Percentiles rank a stretch among this genome's conserved stretches.
Conservation (phyloP, 352 stramenopile species). For the Elongisporangium anandrum region DNA sequence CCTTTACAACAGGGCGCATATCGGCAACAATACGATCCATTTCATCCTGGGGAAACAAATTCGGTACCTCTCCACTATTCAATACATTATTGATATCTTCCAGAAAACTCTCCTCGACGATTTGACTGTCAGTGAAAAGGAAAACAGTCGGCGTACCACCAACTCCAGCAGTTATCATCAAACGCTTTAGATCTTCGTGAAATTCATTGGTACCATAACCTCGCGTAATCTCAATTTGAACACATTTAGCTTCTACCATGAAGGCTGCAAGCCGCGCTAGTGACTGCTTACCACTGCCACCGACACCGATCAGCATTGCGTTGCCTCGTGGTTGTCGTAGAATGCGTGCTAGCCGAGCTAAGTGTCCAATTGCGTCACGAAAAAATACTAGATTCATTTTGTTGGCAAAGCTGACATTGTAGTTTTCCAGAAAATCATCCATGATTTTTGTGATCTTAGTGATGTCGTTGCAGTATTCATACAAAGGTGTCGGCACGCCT, state of each 20-base stretch:
- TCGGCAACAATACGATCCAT: conserved; percentile 92
- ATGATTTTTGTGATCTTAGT: conserved; percentile 82
- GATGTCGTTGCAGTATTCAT: conserved; percentile 85
- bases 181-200: conserved; percentile 91
- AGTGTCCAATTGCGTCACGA: conserved; percentile 88
- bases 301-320: conserved; percentile 95
- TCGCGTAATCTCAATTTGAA: conserved; percentile 91
- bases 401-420: conserved; percentile 92
- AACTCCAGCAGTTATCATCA: conserved; percentile 93
- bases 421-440: conserved; percentile 92
- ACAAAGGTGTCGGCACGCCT: conserved; percentile 64
- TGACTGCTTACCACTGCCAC: conserved; percentile 92
- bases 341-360: conserved; percentile 87
- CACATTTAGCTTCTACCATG: conserved; percentile 89
- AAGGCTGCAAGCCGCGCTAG: conserved; percentile 89
- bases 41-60: conserved; percentile 91
- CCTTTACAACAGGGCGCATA: conserved; percentile 89
- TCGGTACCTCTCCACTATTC: conserved; percentile 95
- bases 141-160: conserved; percentile 80
- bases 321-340: conserved; percentile 91
- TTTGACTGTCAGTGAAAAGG: conserved; percentile 95
- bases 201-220: conserved; percentile 90
- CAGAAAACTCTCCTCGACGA: conserved; percentile 93
- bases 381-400: conserved; percentile 98
- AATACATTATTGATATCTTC: conserved; percentile 97